These are phyloP conservation scores for Aspergillus bertholletiae DNA, from an alignment of 495 filamentous ascomycete genomes.

Conservation along the genomic window DNA sequence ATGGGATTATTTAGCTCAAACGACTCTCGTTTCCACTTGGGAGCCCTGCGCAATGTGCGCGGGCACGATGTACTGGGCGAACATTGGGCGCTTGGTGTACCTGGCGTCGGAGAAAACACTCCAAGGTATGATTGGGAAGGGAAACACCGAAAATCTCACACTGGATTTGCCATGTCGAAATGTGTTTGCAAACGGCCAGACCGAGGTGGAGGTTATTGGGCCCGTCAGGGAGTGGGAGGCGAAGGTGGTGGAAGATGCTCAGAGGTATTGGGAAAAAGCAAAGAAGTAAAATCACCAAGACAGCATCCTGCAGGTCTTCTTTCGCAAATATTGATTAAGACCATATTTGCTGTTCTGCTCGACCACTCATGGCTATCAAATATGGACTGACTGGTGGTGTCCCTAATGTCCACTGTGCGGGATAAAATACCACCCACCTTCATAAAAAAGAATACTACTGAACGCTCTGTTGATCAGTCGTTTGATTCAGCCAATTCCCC, in stretches of 20 bases:
- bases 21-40: slow-evolving; percentile 53
- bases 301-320: too few species aligned
- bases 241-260: slow-evolving; percentile 41
- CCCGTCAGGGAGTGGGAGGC: slow-evolving; percentile 42
- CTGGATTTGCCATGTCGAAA: slow-evolving; percentile 48
- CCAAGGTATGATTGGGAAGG: slow-evolving; percentile 38
- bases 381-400: too few species aligned
- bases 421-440: too few species aligned
- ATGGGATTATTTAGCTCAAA: slow-evolving; percentile 44
- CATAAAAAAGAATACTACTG: too few species aligned
- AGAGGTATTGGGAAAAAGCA: slow-evolving; percentile 37
- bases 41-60: slow-evolving; percentile 57
- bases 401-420: too few species aligned
- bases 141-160: slow-evolving; percentile 52
- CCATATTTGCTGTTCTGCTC: too few species aligned
- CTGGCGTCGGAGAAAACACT: slow-evolving; percentile 48
- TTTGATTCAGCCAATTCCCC: too few species aligned
- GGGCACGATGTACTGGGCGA: slow-evolving; percentile 48
- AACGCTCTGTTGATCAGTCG: too few species aligned
- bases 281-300: too few species aligned
- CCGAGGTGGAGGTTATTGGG: slow-evolving; percentile 45
- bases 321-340: too few species aligned
- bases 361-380: too few species aligned
- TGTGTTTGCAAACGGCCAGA: slow-evolving; percentile 42
- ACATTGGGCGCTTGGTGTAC: slow-evolving; percentile 53